Base-by-base conservation (phyloP, 306 rosid species). In the Begonia masoniana region DNA sequence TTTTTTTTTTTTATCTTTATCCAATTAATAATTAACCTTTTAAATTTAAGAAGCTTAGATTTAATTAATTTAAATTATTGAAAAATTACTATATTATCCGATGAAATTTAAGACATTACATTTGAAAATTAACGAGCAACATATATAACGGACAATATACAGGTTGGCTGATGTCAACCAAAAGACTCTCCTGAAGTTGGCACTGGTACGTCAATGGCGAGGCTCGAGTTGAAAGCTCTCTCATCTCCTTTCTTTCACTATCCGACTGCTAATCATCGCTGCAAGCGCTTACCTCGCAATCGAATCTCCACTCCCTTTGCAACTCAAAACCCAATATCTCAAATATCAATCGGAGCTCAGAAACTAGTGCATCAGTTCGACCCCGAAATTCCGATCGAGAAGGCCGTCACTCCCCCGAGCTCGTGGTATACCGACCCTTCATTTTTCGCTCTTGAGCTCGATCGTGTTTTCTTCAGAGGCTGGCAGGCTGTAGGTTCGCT, bases 401-500 rank as follows among this genome's bases (percentile, higher is more conserved):
- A 74, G 71, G 97, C 97, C 2, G 67, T 80, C 13, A 89, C 97
- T 15, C 94, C 95, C 1, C 97, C 97, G 19, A 62, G 80, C 52
- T 82, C 94, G 43, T 89, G 97, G 97, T 89, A 89, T 60, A 80
- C 80, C 1, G 58, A 80, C 23, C 75, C 83, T 51, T 71, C 84
- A 6, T 85, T 85, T 69, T 69, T 62, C 68, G 56, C 64, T 6
- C 76, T 74, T 41, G 97, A 89, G 67, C 89, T 89, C 63, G 50
- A 76, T 41, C 82, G 87, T 35, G 47, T 89, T 58, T 85, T 85
- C 74, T 78, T 80, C 68, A 67, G 64, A 43, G 94, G 89, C 61
- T 89, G 97, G 97, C 87, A 78, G 68, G 85, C 69, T 51, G 87
- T 82, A 51, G 97, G 97, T 88, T 55, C 71, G 87, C 65, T 62